Conservation (phyloP, 1,284 basidiomycete genomes). For the Ceratobasidium sp. region DNA sequence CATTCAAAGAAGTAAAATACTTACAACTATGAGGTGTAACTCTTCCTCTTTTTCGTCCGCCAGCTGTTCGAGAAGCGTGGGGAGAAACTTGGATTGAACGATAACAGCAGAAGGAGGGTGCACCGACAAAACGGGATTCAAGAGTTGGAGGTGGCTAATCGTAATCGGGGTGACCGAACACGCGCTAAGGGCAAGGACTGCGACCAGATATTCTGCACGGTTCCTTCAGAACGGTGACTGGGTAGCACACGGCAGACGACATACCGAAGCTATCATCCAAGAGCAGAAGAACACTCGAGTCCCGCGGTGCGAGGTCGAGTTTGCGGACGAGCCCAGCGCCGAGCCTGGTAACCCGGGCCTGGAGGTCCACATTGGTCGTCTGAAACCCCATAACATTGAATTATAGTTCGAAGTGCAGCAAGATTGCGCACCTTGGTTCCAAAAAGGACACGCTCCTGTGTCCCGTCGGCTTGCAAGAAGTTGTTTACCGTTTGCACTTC, state of each 20-base stretch:
- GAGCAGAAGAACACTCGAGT: conserved; percentile 72
- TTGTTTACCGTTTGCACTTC: conserved; percentile 71
- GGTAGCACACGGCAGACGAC: conserved; percentile 43
- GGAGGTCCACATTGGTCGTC: conserved; percentile 72
- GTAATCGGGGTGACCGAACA: conserved; percentile 75
- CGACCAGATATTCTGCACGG: conserved; percentile 70
- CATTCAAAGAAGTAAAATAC: conserved; percentile 47
- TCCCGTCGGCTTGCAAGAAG: conserved; percentile 68
- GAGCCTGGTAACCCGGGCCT: conserved; percentile 69
- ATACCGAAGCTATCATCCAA: conserved; percentile 76
- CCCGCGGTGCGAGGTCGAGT: conserved; percentile 61
- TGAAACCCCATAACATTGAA: conserved; percentile 46
- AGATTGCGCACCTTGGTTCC: conserved; percentile 64
- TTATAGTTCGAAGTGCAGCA: not conserved
- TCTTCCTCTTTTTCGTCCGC: conserved; percentile 61
- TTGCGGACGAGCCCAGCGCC: conserved; percentile 69
- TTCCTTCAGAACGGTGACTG: not conserved
- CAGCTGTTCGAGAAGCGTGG: conserved; percentile 68
- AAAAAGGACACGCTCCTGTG: conserved; percentile 68
- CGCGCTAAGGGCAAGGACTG: conserved; percentile 75
- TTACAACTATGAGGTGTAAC: conserved; percentile 70
- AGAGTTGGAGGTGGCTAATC: conserved; percentile 61
- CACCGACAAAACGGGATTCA: conserved; percentile 65
- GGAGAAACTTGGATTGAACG: conserved; percentile 64
- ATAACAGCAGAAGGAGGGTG: conserved; percentile 74